phyloP scores from a whole-genome alignment of 345 rosid genomes.

The Corchorus capsularis region DNA sequence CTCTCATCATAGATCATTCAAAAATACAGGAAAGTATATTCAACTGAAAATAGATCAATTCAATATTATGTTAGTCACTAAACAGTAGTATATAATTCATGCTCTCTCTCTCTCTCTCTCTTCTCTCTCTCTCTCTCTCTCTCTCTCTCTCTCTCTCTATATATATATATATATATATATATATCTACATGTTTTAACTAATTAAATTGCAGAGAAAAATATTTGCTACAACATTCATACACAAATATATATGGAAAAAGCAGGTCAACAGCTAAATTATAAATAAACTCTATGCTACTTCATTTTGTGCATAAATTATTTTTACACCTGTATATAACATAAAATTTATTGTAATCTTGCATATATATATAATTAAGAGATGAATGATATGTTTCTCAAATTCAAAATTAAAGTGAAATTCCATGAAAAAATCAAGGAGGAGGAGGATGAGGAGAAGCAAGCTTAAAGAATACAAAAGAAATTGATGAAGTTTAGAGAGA shows the following conservation, averaged over 20 bases:
- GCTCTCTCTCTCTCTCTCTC: not conserved
- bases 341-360: not conserved
- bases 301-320: no score
- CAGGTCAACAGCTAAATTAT: conserved; percentile 26
- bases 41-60: conserved; percentile 4
- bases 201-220: not conserved
- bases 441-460: not conserved
- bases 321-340: not conserved
- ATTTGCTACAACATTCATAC: not conserved
- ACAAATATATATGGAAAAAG: not conserved
- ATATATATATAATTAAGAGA: not conserved
- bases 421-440: not conserved
- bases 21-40: not conserved
- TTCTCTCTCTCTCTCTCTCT: not conserved
- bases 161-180: no score
- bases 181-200: not conserved
- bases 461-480: not conserved
- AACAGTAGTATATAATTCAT: no score
- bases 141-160: no score
- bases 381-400: not conserved
- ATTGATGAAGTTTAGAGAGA: not conserved
- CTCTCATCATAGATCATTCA: conserved; percentile 46
- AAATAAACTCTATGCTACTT: not conserved
- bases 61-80: no score
- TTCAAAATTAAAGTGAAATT: not conserved